These are phyloP conservation scores for Lachnellula arida DNA, from an alignment of 2,329 filamentous ascomycete species.

Conservation along the genomic window DNA sequence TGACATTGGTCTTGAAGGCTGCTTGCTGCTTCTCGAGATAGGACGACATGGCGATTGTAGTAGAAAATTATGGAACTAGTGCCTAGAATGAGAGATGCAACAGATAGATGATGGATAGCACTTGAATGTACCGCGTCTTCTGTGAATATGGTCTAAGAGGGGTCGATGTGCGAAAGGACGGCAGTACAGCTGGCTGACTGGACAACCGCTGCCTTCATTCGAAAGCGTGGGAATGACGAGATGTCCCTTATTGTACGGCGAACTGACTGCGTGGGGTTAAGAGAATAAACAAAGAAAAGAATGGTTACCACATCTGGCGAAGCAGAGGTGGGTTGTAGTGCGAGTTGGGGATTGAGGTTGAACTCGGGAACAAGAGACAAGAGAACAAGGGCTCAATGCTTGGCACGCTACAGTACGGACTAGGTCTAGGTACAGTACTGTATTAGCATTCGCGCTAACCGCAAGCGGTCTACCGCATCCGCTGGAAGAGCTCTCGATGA, in stretches of 20 bases:
- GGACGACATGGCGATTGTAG: conserved; percentile 46
- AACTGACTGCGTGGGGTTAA: neutral
- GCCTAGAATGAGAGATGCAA: too few relatives aligned
- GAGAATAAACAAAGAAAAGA: neutral
- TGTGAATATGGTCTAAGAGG: too few relatives aligned
- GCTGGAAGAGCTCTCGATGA: too few relatives aligned
- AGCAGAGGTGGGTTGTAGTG: neutral
- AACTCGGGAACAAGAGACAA: neutral
- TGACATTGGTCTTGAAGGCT: conserved; percentile 56
- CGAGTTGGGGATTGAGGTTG: neutral
- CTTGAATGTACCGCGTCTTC: too few relatives aligned
- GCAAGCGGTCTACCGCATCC: too few relatives aligned
- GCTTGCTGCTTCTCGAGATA: conserved; percentile 63
- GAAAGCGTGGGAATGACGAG: neutral
- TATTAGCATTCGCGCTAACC: too few relatives aligned
- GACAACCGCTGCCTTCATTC: neutral
- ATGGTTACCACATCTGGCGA: neutral
- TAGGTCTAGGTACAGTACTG: too few relatives aligned
- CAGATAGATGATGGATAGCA: too few relatives aligned
- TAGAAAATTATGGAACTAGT: neutral
- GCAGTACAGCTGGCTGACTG: neutral
- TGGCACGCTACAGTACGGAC: neutral
- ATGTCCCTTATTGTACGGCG: neutral
- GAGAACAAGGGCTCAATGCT: neutral
- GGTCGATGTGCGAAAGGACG: neutral